These are phyloP conservation scores for Jamesozyma gamospora DNA, from an alignment of 805 yeast species.

Conservation along the genomic window DNA sequence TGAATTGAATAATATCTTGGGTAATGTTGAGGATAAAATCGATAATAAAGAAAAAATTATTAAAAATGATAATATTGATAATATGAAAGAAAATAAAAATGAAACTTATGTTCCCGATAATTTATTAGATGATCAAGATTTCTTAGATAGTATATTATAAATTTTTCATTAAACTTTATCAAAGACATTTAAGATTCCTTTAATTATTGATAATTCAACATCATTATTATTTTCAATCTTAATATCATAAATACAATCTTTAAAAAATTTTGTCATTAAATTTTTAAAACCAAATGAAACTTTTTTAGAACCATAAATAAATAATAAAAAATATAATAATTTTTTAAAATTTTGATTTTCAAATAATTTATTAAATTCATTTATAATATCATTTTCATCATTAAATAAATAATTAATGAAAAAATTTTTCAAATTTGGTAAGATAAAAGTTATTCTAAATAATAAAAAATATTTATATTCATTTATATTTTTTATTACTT, in stretches of 20 bases:
- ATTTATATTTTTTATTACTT: slow-evolving; percentile 7
- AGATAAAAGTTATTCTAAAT: slow-evolving; percentile 14
- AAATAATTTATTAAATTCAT: slow-evolving; percentile 15
- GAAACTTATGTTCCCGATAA: slow-evolving; percentile 13
- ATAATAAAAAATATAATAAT: slow-evolving; percentile 20
- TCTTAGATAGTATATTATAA: slow-evolving; percentile 20
- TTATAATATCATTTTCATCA: slow-evolving; percentile 3
- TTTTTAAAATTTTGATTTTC: slow-evolving; percentile 12
- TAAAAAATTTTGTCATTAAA: slow-evolving; percentile 11
- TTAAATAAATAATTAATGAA: slow-evolving; percentile 10
- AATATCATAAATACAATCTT: slow-evolving; percentile 17
- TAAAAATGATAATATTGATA: not conserved
- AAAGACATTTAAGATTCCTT: slow-evolving; percentile 16
- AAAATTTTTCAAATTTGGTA: slow-evolving; percentile 13
- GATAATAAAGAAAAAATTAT: not conserved
- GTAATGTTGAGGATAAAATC: not conserved
- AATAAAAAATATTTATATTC: slow-evolving; percentile 17
- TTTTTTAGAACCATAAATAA: slow-evolving; percentile 16
- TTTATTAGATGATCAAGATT: slow-evolving; percentile 19
- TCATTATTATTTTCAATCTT: slow-evolving; percentile 13
- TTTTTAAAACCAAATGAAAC: slow-evolving; percentile 14
- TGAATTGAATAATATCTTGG: slow-evolving; percentile 1
- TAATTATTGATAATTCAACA: slow-evolving; percentile 21
- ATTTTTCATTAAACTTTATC: slow-evolving; percentile 6
- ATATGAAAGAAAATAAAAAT: not conserved